phyloP scores from a whole-genome alignment of 164 flowering plant genomes.

The Sextonia rubra region DNA sequence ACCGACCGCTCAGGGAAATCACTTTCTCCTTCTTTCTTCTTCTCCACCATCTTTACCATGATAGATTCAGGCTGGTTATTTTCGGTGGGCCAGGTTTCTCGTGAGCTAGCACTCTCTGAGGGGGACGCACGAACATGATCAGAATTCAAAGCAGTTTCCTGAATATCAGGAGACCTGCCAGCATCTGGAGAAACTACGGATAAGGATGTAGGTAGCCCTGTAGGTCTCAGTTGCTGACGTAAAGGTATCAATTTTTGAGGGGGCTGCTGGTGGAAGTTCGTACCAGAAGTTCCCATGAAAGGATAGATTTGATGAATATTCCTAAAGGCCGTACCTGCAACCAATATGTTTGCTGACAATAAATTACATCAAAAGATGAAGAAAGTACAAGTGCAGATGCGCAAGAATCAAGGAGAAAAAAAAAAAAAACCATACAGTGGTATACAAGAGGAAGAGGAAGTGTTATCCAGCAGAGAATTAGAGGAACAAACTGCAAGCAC shows the following conservation, averaged over 20 bases:
- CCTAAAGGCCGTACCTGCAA: background rate
- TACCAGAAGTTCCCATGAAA: slow-evolving; percentile 20
- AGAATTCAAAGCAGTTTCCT: slow-evolving; percentile 32
- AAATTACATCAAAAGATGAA: background rate
- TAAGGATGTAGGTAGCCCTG: slow-evolving; percentile 31
- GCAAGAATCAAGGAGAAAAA: background rate
- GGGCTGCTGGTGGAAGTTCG: slow-evolving; percentile 27
- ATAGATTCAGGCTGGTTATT: slow-evolving; percentile 30
- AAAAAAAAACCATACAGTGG: background rate
- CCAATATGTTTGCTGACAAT: background rate
- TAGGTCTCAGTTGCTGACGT: slow-evolving; percentile 29
- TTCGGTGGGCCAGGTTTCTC: slow-evolving; percentile 75
- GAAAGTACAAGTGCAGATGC: background rate
- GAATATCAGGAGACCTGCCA: slow-evolving; percentile 7
- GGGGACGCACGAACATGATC: slow-evolving; percentile 77
- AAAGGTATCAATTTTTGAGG: slow-evolving; percentile 29
- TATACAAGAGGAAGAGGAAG: background rate
- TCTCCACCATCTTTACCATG: slow-evolving; percentile 47
- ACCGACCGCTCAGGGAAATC: slow-evolving; percentile 66
- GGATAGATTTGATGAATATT: background rate
- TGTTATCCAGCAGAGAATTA: background rate
- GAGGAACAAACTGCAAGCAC: background rate
- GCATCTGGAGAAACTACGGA: slow-evolving; percentile 27
- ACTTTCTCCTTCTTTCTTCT: slow-evolving; percentile 47
- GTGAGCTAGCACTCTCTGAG: slow-evolving; percentile 91